A percentile compares a stretch with the other conserved stretches of the same genome.
Conservation (phyloP, 2,329 filamentous ascomycete species). For the Colletotrichum horii region DNA sequence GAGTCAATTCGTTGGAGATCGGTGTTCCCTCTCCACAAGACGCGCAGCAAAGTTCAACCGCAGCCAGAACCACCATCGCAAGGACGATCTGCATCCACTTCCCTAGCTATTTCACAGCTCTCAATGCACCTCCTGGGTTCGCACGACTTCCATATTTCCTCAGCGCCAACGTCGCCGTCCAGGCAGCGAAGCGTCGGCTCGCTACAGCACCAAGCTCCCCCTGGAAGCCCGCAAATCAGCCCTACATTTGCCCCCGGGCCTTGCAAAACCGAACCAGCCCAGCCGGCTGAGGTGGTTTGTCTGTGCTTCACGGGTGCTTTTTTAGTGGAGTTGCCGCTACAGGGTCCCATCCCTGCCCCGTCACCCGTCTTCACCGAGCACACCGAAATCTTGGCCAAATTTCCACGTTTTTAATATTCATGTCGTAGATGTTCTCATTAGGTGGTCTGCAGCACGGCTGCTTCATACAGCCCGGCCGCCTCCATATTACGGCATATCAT, state of each 20-base stretch:
- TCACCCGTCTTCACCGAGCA: neutral
- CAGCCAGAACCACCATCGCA: neutral
- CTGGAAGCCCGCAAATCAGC: constrained; percentile 17
- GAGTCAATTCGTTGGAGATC: neutral
- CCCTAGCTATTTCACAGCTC: neutral
- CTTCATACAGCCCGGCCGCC: neutral
- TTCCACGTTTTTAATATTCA: neutral
- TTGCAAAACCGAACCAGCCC: neutral
- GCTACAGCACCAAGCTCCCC: constrained; percentile 14
- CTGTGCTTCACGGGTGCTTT: constrained; percentile 14
- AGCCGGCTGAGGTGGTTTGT: neutral
- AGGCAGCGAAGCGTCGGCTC: neutral
- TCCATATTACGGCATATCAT: neutral
- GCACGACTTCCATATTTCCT: neutral
- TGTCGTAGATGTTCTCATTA: neutral
- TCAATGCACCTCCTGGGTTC: neutral
- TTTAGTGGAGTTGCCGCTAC: neutral
- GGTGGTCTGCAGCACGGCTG: neutral
- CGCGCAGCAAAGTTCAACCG: neutral
- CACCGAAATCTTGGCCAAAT: neutral
- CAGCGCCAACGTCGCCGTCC: neutral
- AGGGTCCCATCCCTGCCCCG: constrained; percentile 7
- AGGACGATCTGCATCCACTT: neutral
- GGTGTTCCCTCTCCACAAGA: neutral
- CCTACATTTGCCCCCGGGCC: constrained; percentile 4